Percentiles rank a stretch among this genome's conserved stretches.
These are phyloP conservation scores for Colletotrichum agaves DNA, from an alignment of 2,329 filamentous ascomycete species.

Conservation along the genomic window DNA sequence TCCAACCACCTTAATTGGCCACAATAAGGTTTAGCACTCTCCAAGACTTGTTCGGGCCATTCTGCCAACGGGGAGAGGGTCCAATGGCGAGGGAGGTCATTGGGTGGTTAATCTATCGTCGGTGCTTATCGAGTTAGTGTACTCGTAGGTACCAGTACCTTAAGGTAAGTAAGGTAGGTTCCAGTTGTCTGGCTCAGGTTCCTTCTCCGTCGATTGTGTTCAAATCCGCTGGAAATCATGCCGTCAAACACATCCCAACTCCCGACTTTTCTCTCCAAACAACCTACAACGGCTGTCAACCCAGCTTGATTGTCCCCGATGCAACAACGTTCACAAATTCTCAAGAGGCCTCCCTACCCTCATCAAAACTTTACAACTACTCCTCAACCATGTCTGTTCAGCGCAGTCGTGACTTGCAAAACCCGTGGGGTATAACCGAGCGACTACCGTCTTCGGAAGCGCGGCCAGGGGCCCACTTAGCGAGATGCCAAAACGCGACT, in stretches of 20 bases:
- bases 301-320: too few species aligned
- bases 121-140: not conserved
- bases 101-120: slow-evolving; percentile 14
- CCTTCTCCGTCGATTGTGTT: too few species aligned
- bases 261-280: too few species aligned
- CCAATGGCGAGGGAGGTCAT: not conserved
- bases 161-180: not conserved
- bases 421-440: slow-evolving; percentile 16
- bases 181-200: not conserved
- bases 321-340: too few species aligned
- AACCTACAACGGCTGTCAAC: too few species aligned
- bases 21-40: slow-evolving; percentile 31
- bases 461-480: slow-evolving; percentile 28
- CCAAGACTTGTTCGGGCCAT: slow-evolving; percentile 17
- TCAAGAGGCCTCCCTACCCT: not conserved
- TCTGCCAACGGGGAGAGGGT: slow-evolving; percentile 7
- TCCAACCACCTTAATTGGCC: slow-evolving; percentile 31
- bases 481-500: slow-evolving; percentile 55
- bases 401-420: slow-evolving; percentile 13
- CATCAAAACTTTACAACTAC: not conserved
- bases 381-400: not conserved
- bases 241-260: not conserved
- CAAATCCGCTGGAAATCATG: not conserved
- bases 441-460: slow-evolving; percentile 26
- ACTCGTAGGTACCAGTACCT: too few species aligned